A percentile compares a stretch with the other conserved stretches of the same genome.
Conservation (phyloP, 2,329 filamentous ascomycete genomes). For the Aspergillus ochraceus region DNA sequence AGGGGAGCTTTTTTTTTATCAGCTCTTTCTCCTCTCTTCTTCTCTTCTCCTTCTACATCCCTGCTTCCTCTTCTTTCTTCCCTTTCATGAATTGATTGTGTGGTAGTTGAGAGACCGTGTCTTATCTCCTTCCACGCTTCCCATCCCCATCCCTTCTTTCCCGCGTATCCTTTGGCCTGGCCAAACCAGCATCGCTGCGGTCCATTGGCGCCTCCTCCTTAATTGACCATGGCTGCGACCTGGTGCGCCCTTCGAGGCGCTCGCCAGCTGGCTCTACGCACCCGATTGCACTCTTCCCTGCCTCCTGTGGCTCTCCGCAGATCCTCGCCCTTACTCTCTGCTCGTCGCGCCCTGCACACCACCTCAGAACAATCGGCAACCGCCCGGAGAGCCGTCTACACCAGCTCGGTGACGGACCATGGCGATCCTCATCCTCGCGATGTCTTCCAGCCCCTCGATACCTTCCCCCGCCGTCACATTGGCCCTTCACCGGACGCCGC, state of each 20-base stretch:
- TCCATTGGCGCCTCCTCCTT: not conserved
- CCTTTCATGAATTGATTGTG: conserved; percentile 3
- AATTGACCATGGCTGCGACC: conserved; percentile 32
- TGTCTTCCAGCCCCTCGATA: conserved; percentile 50
- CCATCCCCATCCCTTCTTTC: conserved; percentile 1
- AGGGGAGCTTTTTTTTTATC: not conserved
- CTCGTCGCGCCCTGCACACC: conserved; percentile 31
- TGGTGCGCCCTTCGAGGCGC: conserved; percentile 36
- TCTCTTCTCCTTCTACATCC: conserved; percentile 7
- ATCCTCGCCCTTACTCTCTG: conserved; percentile 29
- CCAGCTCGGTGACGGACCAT: conserved; percentile 88
- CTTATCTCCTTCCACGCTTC: not conserved
- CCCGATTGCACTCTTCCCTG: conserved; percentile 27
- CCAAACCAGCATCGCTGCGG: not conserved
- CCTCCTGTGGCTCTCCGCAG: conserved; percentile 23
- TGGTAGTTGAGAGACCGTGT: not conserved
- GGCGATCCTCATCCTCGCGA: conserved; percentile 47
- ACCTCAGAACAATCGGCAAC: conserved; percentile 24
- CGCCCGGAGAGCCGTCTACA: conserved; percentile 63
- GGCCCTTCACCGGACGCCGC: conserved; percentile 72
- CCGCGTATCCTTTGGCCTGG: not conserved
- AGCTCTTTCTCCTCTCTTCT: conserved; percentile 1
- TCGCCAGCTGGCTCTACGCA: conserved; percentile 37
- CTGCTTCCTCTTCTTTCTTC: not conserved
- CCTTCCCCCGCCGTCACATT: conserved; percentile 82